phyloP scores from a whole-genome alignment of 1,284 basidiomycete species.

The Pseudozyma sp. region DNA sequence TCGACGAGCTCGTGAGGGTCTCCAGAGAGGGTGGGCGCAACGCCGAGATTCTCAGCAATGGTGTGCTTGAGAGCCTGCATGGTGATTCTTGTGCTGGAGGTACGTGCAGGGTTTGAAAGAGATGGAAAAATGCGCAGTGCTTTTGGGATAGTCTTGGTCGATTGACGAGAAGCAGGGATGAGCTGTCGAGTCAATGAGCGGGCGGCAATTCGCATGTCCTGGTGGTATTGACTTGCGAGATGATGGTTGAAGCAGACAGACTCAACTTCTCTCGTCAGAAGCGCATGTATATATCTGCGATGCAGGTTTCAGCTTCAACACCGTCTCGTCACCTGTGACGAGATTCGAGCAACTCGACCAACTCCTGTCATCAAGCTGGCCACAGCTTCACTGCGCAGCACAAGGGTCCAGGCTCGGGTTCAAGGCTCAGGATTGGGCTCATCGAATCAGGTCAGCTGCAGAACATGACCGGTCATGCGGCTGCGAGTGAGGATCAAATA shows the following conservation, averaged over 20 bases:
- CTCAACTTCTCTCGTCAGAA: neutral
- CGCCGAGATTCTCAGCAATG: conserved; percentile 30
- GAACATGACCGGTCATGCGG: neutral
- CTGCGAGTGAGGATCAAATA: neutral
- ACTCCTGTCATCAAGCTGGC: neutral
- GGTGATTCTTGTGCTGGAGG: neutral
- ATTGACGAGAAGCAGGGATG: neutral
- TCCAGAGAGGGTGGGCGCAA: conserved; percentile 25
- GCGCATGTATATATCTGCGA: neutral
- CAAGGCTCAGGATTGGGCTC: neutral
- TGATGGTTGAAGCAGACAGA: neutral
- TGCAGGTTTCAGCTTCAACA: no score
- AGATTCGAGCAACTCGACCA: neutral
- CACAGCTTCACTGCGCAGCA: neutral
- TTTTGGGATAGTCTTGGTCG: neutral
- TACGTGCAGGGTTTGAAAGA: neutral
- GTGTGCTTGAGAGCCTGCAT: conserved; percentile 29
- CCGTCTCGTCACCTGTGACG: no score
- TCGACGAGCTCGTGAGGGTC: conserved; percentile 30
- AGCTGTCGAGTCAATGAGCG: neutral
- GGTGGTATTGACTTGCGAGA: neutral
- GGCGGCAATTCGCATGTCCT: neutral
- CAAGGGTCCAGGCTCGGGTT: neutral
- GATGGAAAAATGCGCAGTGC: neutral
- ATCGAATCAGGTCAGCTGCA: neutral